phyloP scores from a whole-genome alignment of 2,329 filamentous ascomycete genomes.

The Beauveria rudraprayagi region DNA sequence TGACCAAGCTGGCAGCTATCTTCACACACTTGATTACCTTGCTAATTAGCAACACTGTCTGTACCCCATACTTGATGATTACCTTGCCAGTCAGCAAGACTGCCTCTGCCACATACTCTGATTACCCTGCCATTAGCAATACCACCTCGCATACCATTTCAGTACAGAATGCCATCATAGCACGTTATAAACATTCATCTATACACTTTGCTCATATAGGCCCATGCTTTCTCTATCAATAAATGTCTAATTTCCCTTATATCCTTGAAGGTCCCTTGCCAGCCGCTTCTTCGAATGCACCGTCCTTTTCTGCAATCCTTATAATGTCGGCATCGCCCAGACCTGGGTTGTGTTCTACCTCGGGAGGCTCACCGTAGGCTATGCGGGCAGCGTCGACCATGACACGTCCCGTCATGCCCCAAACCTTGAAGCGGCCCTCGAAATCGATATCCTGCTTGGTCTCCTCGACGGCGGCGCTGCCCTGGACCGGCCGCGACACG shows the following conservation, averaged over 20 bases:
- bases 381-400: slow-evolving; percentile 80
- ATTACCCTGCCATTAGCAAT: background rate
- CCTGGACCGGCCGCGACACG: slow-evolving; percentile 54
- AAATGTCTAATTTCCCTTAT: slow-evolving; percentile 16
- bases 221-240: background rate
- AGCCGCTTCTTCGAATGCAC: slow-evolving; percentile 36
- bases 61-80: background rate
- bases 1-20: too few relatives aligned
- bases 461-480: slow-evolving; percentile 37
- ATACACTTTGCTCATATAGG: background rate
- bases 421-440: slow-evolving; percentile 66
- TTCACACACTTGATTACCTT: too few relatives aligned
- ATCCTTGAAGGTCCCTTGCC: slow-evolving; percentile 19
- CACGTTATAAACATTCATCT: background rate
- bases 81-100: background rate
- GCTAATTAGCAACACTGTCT: background rate
- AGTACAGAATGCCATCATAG: background rate
- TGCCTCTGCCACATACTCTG: background rate
- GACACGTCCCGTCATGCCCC: slow-evolving; percentile 90
- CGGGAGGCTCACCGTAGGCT: slow-evolving; percentile 74
- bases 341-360: slow-evolving; percentile 62
- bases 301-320: slow-evolving; percentile 34
- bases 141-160: background rate
- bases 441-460: slow-evolving; percentile 29
- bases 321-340: slow-evolving; percentile 49